These are phyloP conservation scores for Ligustrum vulgare DNA, from an alignment of 257 asterid species.

Conservation along the genomic window DNA sequence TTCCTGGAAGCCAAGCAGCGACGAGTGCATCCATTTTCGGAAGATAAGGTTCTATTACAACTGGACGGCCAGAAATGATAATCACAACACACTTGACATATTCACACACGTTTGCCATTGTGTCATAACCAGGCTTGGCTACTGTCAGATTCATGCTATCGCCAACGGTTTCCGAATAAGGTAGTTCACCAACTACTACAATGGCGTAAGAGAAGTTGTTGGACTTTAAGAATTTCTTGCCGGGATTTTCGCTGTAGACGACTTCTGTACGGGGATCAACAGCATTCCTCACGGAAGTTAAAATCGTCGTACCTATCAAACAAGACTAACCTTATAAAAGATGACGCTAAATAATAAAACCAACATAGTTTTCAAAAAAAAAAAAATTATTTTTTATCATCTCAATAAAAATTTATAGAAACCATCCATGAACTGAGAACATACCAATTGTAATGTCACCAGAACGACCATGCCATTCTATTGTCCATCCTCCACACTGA, in stretches of 20 bases:
- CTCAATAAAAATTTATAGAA: no score
- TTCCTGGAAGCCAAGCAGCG: background rate
- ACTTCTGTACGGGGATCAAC: background rate
- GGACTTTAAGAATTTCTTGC: background rate
- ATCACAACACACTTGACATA: background rate
- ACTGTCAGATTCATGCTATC: background rate
- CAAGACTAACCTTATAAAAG: background rate
- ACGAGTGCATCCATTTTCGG: background rate
- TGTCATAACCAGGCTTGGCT: background rate
- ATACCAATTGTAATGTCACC: background rate
- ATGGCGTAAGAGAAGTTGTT: background rate
- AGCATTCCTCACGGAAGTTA: background rate
- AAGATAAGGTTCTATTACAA: background rate
- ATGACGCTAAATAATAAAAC: background rate
- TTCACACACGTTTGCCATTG: background rate
- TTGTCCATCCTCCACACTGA: constrained; percentile 26
- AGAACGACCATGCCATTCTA: constrained; percentile 18
- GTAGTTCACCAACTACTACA: background rate
- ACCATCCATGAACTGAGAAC: background rate
- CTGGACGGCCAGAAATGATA: background rate
- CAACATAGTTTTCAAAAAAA: background rate
- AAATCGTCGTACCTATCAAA: background rate
- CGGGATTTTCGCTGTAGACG: background rate
- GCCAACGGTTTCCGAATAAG: background rate
- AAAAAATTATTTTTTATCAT: no score